Percentiles rank a stretch among this genome's conserved stretches.
Evolutionary conservation across 2,329 filamentous ascomycete species (phyloP).

Genomic region (Botryotinia calthae): DNA sequence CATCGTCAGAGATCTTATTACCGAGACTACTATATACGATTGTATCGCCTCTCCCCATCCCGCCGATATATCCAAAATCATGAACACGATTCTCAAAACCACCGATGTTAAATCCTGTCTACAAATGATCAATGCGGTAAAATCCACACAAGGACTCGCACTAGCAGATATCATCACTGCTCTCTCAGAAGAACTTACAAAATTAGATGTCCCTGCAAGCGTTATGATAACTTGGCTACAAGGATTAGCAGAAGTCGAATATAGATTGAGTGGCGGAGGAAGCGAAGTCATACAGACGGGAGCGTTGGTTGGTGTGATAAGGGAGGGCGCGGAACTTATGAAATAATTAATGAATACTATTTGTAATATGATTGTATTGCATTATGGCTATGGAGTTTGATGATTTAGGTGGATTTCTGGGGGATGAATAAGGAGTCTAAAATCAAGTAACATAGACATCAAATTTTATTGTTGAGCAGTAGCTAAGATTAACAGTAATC

Average conservation of each 20-base stretch:
- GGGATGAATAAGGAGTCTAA: not conserved
- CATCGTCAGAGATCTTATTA: constrained; percentile 80
- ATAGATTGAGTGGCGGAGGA: constrained; percentile 81
- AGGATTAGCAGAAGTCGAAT: constrained; percentile 89
- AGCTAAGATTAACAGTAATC: not conserved
- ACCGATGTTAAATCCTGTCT: constrained; percentile 87
- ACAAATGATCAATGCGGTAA: constrained; percentile 82
- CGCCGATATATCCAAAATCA: constrained; percentile 79
- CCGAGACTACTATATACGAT: constrained; percentile 89
- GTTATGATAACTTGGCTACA: constrained; percentile 91
- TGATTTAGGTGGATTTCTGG: not conserved
- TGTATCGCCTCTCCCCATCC: constrained; percentile 96
- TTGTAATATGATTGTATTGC: not conserved
- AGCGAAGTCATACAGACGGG: constrained; percentile 89
- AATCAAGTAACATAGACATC: not conserved
- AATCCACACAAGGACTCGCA: constrained; percentile 80
- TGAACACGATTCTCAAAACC: constrained; percentile 78
- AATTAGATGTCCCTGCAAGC: constrained; percentile 79
- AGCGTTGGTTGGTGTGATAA: constrained; percentile 83
- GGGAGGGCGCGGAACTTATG: constrained; percentile 79
- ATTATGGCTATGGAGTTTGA: not conserved
- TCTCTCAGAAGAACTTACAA: constrained; percentile 76
- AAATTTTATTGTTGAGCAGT: not conserved
- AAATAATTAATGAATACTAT: constrained; percentile 32
- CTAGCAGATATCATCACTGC: constrained; percentile 91